These are phyloP conservation scores for Zygosaccharomyces pseudobailii DNA, from an alignment of 1,139 yeast species.

Conservation along the genomic window DNA sequence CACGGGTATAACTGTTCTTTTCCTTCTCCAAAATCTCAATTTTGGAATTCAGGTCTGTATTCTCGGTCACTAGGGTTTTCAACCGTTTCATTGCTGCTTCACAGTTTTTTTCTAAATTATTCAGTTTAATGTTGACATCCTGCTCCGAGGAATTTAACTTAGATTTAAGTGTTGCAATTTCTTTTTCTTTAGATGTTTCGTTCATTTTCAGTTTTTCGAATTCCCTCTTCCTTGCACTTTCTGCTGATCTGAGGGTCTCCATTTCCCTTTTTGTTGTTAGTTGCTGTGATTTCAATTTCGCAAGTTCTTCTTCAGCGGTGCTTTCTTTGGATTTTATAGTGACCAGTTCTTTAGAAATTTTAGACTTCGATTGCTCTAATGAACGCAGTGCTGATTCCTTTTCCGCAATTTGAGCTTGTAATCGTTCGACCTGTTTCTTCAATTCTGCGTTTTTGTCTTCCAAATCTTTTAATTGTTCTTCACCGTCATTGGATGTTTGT, in stretches of 20 bases:
- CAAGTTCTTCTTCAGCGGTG: neutral
- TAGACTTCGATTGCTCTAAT: conserved; percentile 15
- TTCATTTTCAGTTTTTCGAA: conserved; percentile 11
- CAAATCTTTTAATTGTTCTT: conserved; percentile 19
- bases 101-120: conserved; percentile 35
- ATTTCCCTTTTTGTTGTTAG: conserved; percentile 1
- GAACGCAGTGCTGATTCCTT: conserved; percentile 15
- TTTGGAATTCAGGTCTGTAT: conserved; percentile 41
- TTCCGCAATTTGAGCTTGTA: conserved; percentile 12
- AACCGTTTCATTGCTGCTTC: conserved; percentile 40
- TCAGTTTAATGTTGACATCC: conserved; percentile 38
- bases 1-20: conserved; percentile 36
- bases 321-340: conserved; percentile 10
- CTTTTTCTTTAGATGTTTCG: conserved; percentile 33
- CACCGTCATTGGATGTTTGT: conserved; percentile 22
- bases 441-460: conserved; percentile 20
- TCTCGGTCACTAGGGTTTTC: conserved; percentile 46
- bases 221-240: conserved; percentile 9
- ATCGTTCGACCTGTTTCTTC: conserved; percentile 14
- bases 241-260: conserved; percentile 1
- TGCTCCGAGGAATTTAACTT: conserved; percentile 35
- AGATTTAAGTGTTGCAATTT: conserved; percentile 35
- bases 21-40: conserved; percentile 37
- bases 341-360: conserved; percentile 4
- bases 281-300: neutral